Percentiles rank a stretch among this genome's conserved stretches.
Evolutionary conservation across 2,329 filamentous ascomycete species (phyloP).

Genomic region (Colletotrichum shisoi): DNA sequence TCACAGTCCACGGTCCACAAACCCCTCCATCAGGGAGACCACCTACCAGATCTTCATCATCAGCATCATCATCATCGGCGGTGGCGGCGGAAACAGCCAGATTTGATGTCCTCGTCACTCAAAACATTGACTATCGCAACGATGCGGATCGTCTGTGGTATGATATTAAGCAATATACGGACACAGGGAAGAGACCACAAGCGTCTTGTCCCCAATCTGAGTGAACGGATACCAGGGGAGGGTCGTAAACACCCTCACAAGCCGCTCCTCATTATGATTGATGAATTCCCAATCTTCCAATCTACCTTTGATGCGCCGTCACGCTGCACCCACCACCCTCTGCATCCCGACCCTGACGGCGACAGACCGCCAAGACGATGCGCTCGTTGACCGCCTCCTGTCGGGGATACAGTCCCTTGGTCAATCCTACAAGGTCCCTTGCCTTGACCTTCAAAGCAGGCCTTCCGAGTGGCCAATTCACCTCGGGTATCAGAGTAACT

Average conservation of each 20-base stretch:
- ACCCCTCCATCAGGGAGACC: constrained; percentile 6
- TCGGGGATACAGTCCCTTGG: constrained; percentile 4
- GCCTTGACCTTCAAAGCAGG: constrained; percentile 20
- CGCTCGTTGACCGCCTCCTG: constrained; percentile 31
- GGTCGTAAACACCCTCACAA: not conserved
- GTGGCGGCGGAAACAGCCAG: not conserved
- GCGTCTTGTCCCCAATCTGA: constrained; percentile 12
- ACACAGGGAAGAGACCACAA: constrained; percentile 5
- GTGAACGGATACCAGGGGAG: not conserved
- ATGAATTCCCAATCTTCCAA: constrained; percentile 24
- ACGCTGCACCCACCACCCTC: constrained; percentile 15
- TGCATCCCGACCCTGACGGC: constrained; percentile 16
- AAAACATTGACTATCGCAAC: not conserved
- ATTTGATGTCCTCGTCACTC: not conserved
- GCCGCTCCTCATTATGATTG: constrained; percentile 29
- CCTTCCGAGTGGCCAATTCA: constrained; percentile 18
- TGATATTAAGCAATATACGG: constrained; percentile 6
- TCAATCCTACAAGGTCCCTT: constrained; percentile 25
- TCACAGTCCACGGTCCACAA: not conserved
- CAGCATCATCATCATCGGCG: not conserved
- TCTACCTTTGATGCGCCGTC: constrained; percentile 12
- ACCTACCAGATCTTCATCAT: not conserved
- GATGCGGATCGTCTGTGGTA: constrained; percentile 9
- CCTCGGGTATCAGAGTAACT: not conserved
- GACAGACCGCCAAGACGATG: constrained; percentile 30